Evolutionary conservation across 2,329 filamentous ascomycete genomes (phyloP).

Genomic region (Cladosporium cucumerinum): DNA sequence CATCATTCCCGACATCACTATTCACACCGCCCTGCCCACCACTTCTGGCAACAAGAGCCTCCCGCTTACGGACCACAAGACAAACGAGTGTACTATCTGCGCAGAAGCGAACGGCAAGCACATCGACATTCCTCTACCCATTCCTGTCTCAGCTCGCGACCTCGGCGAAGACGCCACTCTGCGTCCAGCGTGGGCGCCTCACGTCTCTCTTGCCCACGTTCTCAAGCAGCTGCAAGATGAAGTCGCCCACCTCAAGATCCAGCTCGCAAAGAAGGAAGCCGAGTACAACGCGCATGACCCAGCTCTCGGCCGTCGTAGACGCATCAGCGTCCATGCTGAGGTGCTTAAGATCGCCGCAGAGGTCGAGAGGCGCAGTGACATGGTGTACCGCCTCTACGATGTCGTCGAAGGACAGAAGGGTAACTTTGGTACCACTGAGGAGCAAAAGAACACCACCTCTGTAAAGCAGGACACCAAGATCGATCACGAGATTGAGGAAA

Average conservation of each 20-base stretch:
- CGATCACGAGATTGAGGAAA: constrained; percentile 42
- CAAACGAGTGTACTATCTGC: constrained; percentile 57
- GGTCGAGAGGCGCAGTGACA: constrained; percentile 70
- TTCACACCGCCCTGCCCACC: constrained; percentile 32
- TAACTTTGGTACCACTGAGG: constrained; percentile 61
- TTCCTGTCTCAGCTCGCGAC: constrained; percentile 34
- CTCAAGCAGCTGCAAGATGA: constrained; percentile 81
- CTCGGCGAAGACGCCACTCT: constrained; percentile 48
- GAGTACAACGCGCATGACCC: constrained; percentile 66
- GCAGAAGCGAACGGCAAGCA: constrained; percentile 27
- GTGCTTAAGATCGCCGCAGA: constrained; percentile 61
- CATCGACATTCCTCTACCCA: constrained; percentile 41
- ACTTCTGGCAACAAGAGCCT: constrained; percentile 5
- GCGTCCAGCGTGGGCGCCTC: constrained; percentile 63
- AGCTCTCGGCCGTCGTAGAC: constrained; percentile 61
- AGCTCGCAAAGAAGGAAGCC: constrained; percentile 59
- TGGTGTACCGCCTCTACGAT: constrained; percentile 80
- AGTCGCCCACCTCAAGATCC: constrained; percentile 68
- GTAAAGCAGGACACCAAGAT: constrained; percentile 22
- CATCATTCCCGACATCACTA: constrained; percentile 61
- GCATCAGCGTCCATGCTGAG: constrained; percentile 57
- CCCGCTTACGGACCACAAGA: constrained; percentile 39
- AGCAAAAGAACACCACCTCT: neutral
- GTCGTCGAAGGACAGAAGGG: constrained; percentile 76
- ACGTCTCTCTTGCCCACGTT: constrained; percentile 72